Percentiles rank a stretch among this genome's conserved stretches.
These are phyloP conservation scores for Alloascoidea africana DNA, from an alignment of 805 yeast species.

Conservation along the genomic window DNA sequence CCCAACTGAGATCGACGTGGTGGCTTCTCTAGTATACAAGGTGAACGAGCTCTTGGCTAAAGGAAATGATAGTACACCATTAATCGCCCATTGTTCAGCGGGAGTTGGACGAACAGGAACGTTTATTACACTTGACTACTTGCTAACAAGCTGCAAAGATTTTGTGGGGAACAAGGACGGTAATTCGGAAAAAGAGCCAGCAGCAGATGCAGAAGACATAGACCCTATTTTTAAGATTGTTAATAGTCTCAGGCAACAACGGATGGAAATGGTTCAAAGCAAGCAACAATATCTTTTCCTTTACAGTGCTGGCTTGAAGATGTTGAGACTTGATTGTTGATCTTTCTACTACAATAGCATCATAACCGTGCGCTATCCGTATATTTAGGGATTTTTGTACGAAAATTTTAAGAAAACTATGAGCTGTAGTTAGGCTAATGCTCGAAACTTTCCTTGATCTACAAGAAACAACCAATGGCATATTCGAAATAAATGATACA, in stretches of 20 bases:
- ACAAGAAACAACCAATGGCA: no score
- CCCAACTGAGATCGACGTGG: conserved; percentile 36
- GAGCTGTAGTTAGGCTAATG: no score
- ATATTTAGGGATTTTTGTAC: no score
- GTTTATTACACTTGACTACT: conserved; percentile 54
- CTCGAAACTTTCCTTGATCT: no score
- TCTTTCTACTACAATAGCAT: no score
- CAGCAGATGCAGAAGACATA: background rate
- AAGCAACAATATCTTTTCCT: conserved; percentile 20
- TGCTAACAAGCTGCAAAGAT: conserved; percentile 9
- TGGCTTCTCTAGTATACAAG: conserved; percentile 35
- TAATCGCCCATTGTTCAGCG: conserved; percentile 84
- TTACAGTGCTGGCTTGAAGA: no score
- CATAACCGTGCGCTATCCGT: no score
- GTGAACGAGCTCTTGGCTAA: conserved; percentile 28
- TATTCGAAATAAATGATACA: no score
- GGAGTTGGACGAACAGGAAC: conserved; percentile 97
- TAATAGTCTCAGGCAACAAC: conserved; percentile 20
- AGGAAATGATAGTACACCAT: conserved; percentile 30
- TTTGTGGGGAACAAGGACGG: conserved; percentile 6
- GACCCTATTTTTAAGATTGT: conserved; percentile 17
- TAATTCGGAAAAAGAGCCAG: conserved; percentile 3
- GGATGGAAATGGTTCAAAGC: conserved; percentile 27
- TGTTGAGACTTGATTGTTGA: no score
- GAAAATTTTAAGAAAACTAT: no score